Base-by-base conservation (phyloP, 2,329 filamentous ascomycete species). In the Aspergillus cejpii region DNA sequence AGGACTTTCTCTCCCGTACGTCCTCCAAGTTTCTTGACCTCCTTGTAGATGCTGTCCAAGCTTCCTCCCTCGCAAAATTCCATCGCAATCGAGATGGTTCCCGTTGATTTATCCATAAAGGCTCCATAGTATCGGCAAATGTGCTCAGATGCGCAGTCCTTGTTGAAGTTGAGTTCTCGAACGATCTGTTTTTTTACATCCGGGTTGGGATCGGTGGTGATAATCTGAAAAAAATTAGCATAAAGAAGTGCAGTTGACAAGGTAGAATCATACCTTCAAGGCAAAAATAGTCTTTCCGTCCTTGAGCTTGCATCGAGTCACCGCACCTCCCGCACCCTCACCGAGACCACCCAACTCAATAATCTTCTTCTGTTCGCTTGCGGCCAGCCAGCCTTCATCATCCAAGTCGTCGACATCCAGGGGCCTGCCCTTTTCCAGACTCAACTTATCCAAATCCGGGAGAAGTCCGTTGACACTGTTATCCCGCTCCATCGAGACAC, bases 101-200 rank as follows among this genome's bases (percentile, higher is more conserved):
- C 88, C 7, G 88, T 94, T n/a, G 88, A 85, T 47, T 92, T 86
- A 63, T 98, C 91, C 64, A 94, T 87, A 65, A 97, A 98, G 31
- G 91, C 91, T 52, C 92, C 92, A 61, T 96, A 98, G 71, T 98
- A 98, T 52, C 85, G 83, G 70, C 92, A 98, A 60, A 98, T 98
- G 66, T 97, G 89, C 48, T 92, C 85, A 3, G 89, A 96, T 5
- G 87, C 89, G 65, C 92, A 97, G 55, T 90, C 87, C 70, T 96
- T 96, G 76, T 98, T 98, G 77, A 97, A 98, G 50, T 87, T 87
- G 42, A 98, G 76, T 67, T 98, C 92, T 62, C 92, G 85, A 48
- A 97, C 80, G 58, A 98, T 98, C 69, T 98, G 92, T 66, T 94
- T 96, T 76, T 96, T 97, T 50, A 97, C 88, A 63, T 96, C 91